Evolutionary conservation across 768 basidiomycete species (phyloP), one percentile per base, ranked within the genome.

Genomic region (Tylopilus sp.): DNA sequence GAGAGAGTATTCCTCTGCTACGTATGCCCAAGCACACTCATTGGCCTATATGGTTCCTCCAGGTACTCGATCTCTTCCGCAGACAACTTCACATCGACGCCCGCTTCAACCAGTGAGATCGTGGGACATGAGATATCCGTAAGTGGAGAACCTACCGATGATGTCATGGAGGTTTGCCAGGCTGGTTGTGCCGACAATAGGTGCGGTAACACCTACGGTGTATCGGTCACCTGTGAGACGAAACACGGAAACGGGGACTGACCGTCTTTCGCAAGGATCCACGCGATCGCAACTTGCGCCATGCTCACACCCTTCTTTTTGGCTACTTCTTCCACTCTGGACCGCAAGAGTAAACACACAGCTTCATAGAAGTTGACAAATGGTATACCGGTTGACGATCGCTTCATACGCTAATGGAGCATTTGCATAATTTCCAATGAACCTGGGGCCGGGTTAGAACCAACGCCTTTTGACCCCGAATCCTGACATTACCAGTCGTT

Each of bases 31-130:
- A 76, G 56, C 22, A 78, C 66, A 12, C 66, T 37, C 55, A 69
- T 69, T 6, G 81, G 72, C 40, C 50, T 54, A 63, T 83, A 83
- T 1, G 68, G 65, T 56, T 78, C 74, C 43, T 74, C 73, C 44
- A 84, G 68, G 41, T 70, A 72, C 50, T 73, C 68, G 33, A 78
- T 67, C 55, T 84, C 83, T 24, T 82, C 82, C 16, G 65, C 64
- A 0, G 74, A 74, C 53, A 84, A 67, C 40, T 74, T 64, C 42
- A 83, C 56, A 30, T 78, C 65, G 38, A 78, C 62, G 1, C 65
- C 65, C 47, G 51, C 73, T 74, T 48, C 14, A 29, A 31, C 16
- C 7, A 6, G 2, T 29, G 19, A 66, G 46, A 17, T 48, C 43
- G 17, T 28, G 13, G 4, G 31, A 37, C n/a, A 37, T 14, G 33